Evolutionary conservation across 352 stramenopile species (phyloP).

Genomic region (Globisporangium canariense): DNA sequence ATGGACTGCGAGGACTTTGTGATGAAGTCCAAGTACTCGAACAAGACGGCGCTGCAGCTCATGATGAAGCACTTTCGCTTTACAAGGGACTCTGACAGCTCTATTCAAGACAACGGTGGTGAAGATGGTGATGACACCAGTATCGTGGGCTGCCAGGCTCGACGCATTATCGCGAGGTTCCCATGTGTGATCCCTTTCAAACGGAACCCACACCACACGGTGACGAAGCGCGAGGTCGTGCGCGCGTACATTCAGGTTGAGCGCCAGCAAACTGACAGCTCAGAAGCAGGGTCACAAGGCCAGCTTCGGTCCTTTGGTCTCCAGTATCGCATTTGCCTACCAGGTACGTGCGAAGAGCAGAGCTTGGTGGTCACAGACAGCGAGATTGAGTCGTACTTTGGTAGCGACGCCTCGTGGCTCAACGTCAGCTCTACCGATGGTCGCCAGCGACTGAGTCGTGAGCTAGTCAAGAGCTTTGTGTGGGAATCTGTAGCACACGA

Average conservation of each 20-base stretch:
- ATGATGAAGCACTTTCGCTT: conserved; percentile 31
- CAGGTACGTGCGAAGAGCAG: conserved; percentile 54
- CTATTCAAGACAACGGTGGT: not conserved
- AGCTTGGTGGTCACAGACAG: conserved; percentile 36
- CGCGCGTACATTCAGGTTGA: conserved; percentile 63
- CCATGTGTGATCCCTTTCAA: conserved; percentile 37
- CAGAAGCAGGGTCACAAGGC: not conserved
- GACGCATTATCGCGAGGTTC: conserved; percentile 38
- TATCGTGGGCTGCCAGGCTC: conserved; percentile 11
- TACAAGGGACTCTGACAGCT: conserved; percentile 16
- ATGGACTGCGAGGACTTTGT: conserved; percentile 31
- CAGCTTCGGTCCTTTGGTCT: conserved; percentile 10
- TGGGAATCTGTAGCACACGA: conserved; percentile 21
- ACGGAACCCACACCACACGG: conserved; percentile 29
- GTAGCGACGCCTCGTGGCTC: conserved; percentile 29
- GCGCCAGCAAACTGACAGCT: conserved; percentile 16
- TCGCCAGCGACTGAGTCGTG: conserved; percentile 19
- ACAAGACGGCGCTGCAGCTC: conserved; percentile 1
- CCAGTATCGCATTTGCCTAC: conserved; percentile 42
- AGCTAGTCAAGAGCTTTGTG: conserved; percentile 31
- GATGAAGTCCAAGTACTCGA: conserved; percentile 12
- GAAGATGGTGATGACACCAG: not conserved
- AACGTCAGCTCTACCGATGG: conserved; percentile 12
- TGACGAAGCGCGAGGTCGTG: conserved; percentile 36
- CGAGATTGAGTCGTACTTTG: conserved; percentile 56